phyloP scores from a whole-genome alignment of 495 filamentous ascomycete genomes.

The Mycothermus thermophilus region DNA sequence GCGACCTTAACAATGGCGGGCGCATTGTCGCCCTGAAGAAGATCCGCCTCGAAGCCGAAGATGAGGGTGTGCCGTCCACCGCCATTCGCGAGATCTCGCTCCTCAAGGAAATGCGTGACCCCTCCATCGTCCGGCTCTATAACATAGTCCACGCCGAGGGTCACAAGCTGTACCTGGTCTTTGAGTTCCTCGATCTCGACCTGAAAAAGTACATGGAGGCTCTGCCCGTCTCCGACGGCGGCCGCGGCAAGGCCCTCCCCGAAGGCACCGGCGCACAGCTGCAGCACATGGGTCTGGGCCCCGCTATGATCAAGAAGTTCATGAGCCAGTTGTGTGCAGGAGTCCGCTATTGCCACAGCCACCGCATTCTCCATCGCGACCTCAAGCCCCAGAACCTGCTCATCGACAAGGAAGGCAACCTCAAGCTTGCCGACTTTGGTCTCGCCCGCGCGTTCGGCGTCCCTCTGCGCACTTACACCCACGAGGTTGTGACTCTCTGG shows the following conservation, averaged over 20 bases:
- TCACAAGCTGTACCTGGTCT: slow-evolving; percentile 91
- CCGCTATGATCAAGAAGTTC: slow-evolving; percentile 91
- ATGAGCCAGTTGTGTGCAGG: slow-evolving; percentile 89
- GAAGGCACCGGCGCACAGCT: slow-evolving; percentile 58
- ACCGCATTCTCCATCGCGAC: slow-evolving; percentile 88
- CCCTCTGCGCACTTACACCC: slow-evolving; percentile 89
- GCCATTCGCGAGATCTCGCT: slow-evolving; percentile 95
- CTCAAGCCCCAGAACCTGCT: slow-evolving; percentile 96
- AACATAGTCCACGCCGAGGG: slow-evolving; percentile 96
- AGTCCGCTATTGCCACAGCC: slow-evolving; percentile 89
- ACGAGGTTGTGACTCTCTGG: slow-evolving; percentile 98
- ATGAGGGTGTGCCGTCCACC: slow-evolving; percentile 91
- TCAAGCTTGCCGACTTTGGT: slow-evolving; percentile 97
- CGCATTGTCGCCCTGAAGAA: slow-evolving; percentile 94
- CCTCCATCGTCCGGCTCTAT: slow-evolving; percentile 79
- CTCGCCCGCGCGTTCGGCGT: slow-evolving; percentile 93
- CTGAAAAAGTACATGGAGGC: slow-evolving; percentile 99
- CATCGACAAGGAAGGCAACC: slow-evolving; percentile 85
- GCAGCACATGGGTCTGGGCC: slow-evolving; percentile 63
- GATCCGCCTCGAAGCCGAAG: slow-evolving; percentile 93
- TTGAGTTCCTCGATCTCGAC: slow-evolving; percentile 87
- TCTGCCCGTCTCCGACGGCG: slow-evolving; percentile 78
- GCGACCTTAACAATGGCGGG: slow-evolving; percentile 60
- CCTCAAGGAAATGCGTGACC: slow-evolving; percentile 92
- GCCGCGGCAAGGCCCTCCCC: slow-evolving; percentile 74